These are phyloP conservation scores for Nevesoporus exiguus DNA, from an alignment of 768 basidiomycete genomes.

Conservation along the genomic window DNA sequence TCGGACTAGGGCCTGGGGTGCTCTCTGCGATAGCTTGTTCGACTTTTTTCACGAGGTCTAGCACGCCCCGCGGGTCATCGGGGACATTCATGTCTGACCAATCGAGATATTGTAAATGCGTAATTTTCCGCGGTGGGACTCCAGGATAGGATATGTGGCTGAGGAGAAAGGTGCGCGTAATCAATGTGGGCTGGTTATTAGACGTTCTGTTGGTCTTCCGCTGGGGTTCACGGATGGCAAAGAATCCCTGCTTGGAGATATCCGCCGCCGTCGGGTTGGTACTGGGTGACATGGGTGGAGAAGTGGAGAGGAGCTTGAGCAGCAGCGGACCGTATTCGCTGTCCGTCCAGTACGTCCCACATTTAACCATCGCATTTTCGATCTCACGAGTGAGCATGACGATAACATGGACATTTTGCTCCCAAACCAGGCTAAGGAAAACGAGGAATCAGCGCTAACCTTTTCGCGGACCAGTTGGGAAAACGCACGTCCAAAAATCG, in stretches of 20 bases:
- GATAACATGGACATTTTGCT: constrained; percentile 91
- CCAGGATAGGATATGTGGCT: constrained; percentile 58
- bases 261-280: constrained; percentile 33
- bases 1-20: constrained; percentile 30
- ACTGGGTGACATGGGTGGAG: constrained; percentile 34
- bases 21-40: constrained; percentile 32
- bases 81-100: constrained; percentile 99
- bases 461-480: background rate
- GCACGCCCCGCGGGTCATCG: constrained; percentile 69
- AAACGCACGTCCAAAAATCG: constrained; percentile 91
- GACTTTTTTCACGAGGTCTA: constrained; percentile 74
- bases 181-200: constrained; percentile 27
- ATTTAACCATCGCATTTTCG: constrained; percentile 86
- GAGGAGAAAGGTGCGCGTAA: constrained; percentile 68
- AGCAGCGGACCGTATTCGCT: constrained; percentile 67
- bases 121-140: constrained; percentile 59
- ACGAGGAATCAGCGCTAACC: constrained; percentile 5
- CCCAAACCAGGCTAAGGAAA: constrained; percentile 71
- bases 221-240: constrained; percentile 29
- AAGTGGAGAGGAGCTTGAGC: constrained; percentile 49
- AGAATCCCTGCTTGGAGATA: constrained; percentile 33
- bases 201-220: constrained; percentile 7
- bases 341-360: constrained; percentile 84
- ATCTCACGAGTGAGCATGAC: constrained; percentile 95
- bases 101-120: constrained; percentile 88